Percentiles rank a stretch among this genome's conserved stretches.
phyloP scores from a whole-genome alignment of 2,329 filamentous ascomycete genomes.

The Botrytis aclada region DNA sequence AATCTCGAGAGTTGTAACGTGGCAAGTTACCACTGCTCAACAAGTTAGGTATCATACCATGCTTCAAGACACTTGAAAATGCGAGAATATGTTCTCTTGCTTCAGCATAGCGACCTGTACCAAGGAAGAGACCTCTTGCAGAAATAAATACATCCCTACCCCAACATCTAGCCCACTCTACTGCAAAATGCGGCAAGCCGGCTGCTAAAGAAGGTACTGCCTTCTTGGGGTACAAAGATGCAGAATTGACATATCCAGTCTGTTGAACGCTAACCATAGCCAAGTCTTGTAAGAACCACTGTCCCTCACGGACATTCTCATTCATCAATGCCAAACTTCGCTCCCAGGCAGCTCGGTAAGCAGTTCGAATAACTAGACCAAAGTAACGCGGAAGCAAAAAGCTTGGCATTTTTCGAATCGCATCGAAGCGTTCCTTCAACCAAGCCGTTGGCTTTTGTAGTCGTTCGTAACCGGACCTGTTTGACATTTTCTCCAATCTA shows the following conservation, averaged over 20 bases:
- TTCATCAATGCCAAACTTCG: slow-evolving; percentile 76
- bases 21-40: slow-evolving; percentile 81
- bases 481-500: slow-evolving; percentile 69
- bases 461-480: slow-evolving; percentile 57
- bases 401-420: slow-evolving; percentile 78
- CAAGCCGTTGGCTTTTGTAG: slow-evolving; percentile 68
- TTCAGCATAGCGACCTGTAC: slow-evolving; percentile 82
- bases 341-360: slow-evolving; percentile 80
- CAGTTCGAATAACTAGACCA: slow-evolving; percentile 80
- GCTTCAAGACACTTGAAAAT: slow-evolving; percentile 94
- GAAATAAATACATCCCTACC: slow-evolving; percentile 97
- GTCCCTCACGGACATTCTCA: slow-evolving; percentile 71
- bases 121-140: slow-evolving; percentile 84
- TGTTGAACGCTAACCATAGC: slow-evolving; percentile 91
- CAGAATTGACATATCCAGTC: slow-evolving; percentile 84
- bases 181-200: slow-evolving; percentile 88
- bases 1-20: slow-evolving; percentile 93
- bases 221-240: slow-evolving; percentile 84
- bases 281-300: slow-evolving; percentile 84
- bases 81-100: slow-evolving; percentile 92
- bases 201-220: slow-evolving; percentile 84
- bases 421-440: slow-evolving; percentile 81
- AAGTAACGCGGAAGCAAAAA: slow-evolving; percentile 94
- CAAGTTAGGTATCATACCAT: slow-evolving; percentile 97
- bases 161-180: slow-evolving; percentile 95